Percentiles rank a stretch among this genome's conserved stretches.
Conservation (phyloP, 371 early-diverging fungal species). For the Neoconidiobolus thromboides region DNA sequence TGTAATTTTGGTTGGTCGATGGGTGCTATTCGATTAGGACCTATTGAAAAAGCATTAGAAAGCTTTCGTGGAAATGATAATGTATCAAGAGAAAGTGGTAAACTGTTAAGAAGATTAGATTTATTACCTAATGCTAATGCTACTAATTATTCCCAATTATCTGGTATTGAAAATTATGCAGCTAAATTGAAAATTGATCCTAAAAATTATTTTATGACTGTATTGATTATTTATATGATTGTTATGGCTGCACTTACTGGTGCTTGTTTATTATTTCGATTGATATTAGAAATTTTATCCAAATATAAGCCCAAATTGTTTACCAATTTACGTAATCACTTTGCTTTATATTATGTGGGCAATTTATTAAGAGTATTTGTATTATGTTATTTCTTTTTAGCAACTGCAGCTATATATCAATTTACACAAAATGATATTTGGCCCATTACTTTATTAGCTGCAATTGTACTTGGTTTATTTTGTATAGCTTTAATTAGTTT, state of each 20-base stretch:
- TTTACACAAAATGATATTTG: slow-evolving; percentile 13
- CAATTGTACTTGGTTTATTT: slow-evolving; percentile 10
- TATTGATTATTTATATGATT: neutral
- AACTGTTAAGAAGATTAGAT: neutral
- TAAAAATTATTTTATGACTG: neutral
- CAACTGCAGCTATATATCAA: slow-evolving; percentile 6
- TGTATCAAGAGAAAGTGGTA: neutral
- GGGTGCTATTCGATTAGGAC: neutral
- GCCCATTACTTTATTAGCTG: slow-evolving; percentile 12
- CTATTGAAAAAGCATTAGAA: neutral
- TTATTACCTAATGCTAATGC: neutral
- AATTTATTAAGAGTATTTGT: neutral
- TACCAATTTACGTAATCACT: neutral
- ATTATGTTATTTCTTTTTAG: neutral
- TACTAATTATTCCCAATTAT: neutral
- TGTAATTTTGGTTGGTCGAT: neutral
- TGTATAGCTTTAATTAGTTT: slow-evolving; percentile 1
- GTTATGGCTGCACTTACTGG: neutral
- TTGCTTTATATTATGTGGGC: slow-evolving; percentile 1
- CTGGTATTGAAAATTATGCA: neutral
- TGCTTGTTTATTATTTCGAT: neutral
- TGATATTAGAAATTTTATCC: neutral
- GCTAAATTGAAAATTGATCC: neutral
- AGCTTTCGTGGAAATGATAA: neutral
- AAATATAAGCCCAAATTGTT: neutral